These are phyloP conservation scores for Colletotrichum incanum DNA, from an alignment of 2,329 filamentous ascomycete genomes.

Conservation along the genomic window DNA sequence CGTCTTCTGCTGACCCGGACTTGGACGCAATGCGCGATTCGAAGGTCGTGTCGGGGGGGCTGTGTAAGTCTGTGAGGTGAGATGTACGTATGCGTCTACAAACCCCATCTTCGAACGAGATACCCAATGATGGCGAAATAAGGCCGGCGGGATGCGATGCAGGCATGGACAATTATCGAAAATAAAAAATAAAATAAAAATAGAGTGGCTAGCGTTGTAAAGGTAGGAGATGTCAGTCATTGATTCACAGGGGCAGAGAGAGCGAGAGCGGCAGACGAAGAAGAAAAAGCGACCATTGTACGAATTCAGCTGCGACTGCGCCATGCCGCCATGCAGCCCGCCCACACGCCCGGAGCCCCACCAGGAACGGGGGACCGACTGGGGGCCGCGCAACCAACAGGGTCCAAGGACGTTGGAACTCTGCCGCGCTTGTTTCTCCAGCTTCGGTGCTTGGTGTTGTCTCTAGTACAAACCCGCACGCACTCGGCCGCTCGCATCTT, in stretches of 20 bases:
- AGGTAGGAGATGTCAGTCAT: neutral
- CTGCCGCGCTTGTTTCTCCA: conserved; percentile 12
- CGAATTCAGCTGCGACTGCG: conserved; percentile 28
- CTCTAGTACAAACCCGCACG: neutral
- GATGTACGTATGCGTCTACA: conserved; percentile 12
- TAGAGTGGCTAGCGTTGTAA: neutral
- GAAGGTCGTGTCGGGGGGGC: conserved; percentile 11
- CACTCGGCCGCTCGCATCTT: conserved; percentile 5
- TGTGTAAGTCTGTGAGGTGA: conserved; percentile 35
- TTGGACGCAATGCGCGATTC: conserved; percentile 17
- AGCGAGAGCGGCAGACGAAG: neutral
- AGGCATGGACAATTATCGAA: neutral
- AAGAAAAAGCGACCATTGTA: neutral
- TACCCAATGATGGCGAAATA: too few relatives aligned
- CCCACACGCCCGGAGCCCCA: conserved; percentile 35
- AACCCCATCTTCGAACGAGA: neutral
- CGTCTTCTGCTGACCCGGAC: conserved; percentile 40
- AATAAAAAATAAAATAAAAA: too few relatives aligned
- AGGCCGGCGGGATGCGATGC: neutral
- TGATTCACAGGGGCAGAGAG: neutral
- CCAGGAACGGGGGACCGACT: conserved; percentile 20
- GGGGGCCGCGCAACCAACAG: conserved; percentile 40
- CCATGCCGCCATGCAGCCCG: conserved; percentile 42
- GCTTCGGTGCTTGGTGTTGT: neutral
- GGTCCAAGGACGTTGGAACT: conserved; percentile 31